phyloP scores from a whole-genome alignment of 495 filamentous ascomycete species.

The Penicillium bovifimosum region DNA sequence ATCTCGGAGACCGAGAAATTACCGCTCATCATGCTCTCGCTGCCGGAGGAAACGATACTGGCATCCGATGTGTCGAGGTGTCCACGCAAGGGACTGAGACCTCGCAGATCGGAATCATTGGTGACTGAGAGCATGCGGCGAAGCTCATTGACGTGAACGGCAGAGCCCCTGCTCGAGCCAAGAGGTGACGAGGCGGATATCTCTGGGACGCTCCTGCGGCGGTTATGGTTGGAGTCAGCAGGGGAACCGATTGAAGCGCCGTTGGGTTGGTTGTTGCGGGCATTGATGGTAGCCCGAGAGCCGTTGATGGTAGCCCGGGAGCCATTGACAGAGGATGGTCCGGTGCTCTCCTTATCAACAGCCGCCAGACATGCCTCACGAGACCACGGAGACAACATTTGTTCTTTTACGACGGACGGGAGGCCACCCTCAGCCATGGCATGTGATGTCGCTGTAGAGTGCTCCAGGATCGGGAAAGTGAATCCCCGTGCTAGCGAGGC shows the following conservation, averaged over 20 bases:
- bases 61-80: constrained; percentile 32
- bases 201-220: constrained; percentile 40
- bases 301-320: constrained; percentile 67
- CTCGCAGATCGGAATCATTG: constrained; percentile 31
- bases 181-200: constrained; percentile 48
- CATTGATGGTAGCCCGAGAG: constrained; percentile 57
- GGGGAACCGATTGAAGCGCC: constrained; percentile 38
- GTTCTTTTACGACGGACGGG: constrained; percentile 50
- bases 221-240: constrained; percentile 24
- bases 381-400: constrained; percentile 72
- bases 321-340: constrained; percentile 65
- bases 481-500: constrained; percentile 64
- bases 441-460: constrained; percentile 15
- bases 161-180: constrained; percentile 56
- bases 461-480: constrained; percentile 53
- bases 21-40: constrained; percentile 43
- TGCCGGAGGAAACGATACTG: constrained; percentile 40
- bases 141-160: constrained; percentile 83
- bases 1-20: constrained; percentile 35
- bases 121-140: constrained; percentile 63
- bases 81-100: constrained; percentile 36
- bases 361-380: constrained; percentile 63
- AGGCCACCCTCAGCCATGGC: constrained; percentile 35
- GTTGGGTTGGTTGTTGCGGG: constrained; percentile 53
- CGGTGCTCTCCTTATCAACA: constrained; percentile 60